These are phyloP conservation scores for Clavispora santaluciae DNA, from an alignment of 805 yeast genomes.

Conservation along the genomic window DNA sequence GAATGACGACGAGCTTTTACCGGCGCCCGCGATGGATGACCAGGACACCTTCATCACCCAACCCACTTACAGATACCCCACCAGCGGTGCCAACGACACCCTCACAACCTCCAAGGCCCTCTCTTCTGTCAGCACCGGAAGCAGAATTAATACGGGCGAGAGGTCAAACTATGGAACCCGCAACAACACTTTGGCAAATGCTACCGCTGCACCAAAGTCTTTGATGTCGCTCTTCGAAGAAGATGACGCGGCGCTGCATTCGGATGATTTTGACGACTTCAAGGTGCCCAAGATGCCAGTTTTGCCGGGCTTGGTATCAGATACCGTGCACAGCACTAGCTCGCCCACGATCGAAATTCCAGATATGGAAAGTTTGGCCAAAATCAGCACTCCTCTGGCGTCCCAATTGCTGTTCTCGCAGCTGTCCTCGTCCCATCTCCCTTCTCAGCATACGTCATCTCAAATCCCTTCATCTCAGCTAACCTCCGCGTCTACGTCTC, in stretches of 20 bases:
- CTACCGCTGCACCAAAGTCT: slow-evolving; percentile 5
- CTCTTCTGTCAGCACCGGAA: slow-evolving; percentile 11
- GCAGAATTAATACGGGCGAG: slow-evolving; percentile 17
- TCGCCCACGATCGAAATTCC: slow-evolving; percentile 71
- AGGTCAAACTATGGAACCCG: slow-evolving; percentile 9
- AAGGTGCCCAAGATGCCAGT: slow-evolving; percentile 11
- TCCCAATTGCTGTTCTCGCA: background rate
- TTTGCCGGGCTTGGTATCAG: background rate
- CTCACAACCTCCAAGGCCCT: slow-evolving; percentile 19
- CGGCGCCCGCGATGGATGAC: slow-evolving; percentile 10
- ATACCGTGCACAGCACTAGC: slow-evolving; percentile 32
- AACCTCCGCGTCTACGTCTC: background rate
- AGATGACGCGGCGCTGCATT: slow-evolving; percentile 5
- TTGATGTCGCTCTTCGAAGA: slow-evolving; percentile 14
- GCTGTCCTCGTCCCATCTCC: background rate
- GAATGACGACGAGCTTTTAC: slow-evolving; percentile 2
- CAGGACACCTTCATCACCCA: slow-evolving; percentile 27
- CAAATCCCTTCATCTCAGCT: background rate
- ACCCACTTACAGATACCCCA: slow-evolving; percentile 5
- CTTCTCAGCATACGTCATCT: too few relatives aligned
- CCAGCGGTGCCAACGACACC: slow-evolving; percentile 18
- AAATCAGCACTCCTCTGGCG: slow-evolving; percentile 17
- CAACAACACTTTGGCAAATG: slow-evolving; percentile 6
- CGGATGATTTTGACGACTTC: slow-evolving; percentile 2
- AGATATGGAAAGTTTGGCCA: slow-evolving; percentile 45